Base-by-base conservation (phyloP, 2,329 filamentous ascomycete genomes). In the Raffaelea arxii region DNA sequence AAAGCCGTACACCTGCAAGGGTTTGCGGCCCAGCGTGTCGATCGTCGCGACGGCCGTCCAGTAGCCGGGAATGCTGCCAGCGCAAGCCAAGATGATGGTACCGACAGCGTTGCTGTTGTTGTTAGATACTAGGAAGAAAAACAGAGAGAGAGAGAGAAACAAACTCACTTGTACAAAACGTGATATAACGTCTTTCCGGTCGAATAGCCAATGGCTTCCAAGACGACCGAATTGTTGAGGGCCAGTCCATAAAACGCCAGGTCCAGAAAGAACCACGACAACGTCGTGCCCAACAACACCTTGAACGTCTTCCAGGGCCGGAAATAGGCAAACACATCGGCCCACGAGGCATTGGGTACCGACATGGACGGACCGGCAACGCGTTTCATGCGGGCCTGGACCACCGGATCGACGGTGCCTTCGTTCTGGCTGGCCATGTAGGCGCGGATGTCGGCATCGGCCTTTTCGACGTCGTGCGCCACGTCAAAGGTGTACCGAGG, bases 181-280 rank as follows among this genome's bases (percentile, higher is more conserved):
- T 82, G 58, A 62, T 88, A 90, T 19, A 89, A 70, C 19, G 75
- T 80, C 27, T 63, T 56, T 10, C 81, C 81, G 25, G 68, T 67
- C 18, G 75, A 75, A 60, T 85, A 91, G 25, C 86, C 86, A 52
- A 91, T 87, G 3, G 80, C 78, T 30, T 72, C 66, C 12, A 91
- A 72, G 27, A 92, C 79, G 51, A 84, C 77, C 11, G 77, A 72
- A 58, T 82, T 87, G 58, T 90, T 91, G n/a, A 91, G 68, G 25
- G 82, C 78, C 2, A 91, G 72, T 27, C 81, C 81, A 53, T 84
- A 85, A 57, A 76, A 84, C 4, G 80, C 80, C 45, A 76, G 60
- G 58, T 90, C 86, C 44, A 91, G 69, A 55, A 90, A 82, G 65
- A 91, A 90, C 86, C 86, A 91, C 0, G 84, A 89, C 41, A 84